Evolutionary conservation across 768 basidiomycete species (phyloP).

Genomic region (Suillus paluster): DNA sequence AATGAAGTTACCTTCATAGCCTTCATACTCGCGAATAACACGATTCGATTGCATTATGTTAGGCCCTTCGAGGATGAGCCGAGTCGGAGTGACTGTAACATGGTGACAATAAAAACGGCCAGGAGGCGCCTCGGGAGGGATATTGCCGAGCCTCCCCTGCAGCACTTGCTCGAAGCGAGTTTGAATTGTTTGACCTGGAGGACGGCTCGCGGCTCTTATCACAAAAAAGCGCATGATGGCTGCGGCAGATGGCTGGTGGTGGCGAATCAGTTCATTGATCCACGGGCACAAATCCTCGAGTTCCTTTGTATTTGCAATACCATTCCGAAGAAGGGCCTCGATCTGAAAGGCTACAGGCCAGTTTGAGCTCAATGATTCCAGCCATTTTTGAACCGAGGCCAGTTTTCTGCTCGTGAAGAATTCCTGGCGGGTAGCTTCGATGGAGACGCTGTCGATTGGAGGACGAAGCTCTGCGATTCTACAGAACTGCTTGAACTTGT

Average conservation of each 20-base stretch:
- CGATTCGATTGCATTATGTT: constrained; percentile 78
- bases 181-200: constrained; percentile 45
- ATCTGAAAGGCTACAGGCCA: constrained; percentile 82
- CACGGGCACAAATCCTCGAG: constrained; percentile 48
- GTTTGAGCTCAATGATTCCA: constrained; percentile 45
- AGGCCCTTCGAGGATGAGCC: constrained; percentile 77
- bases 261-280: constrained; percentile 46
- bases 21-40: constrained; percentile 69
- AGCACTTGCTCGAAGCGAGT: constrained; percentile 51
- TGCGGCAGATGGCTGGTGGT: constrained; percentile 41
- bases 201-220: constrained; percentile 49
- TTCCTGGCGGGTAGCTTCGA: constrained; percentile 52
- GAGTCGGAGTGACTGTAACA: constrained; percentile 77
- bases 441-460: constrained; percentile 37
- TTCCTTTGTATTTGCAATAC: constrained; percentile 63
- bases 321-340: constrained; percentile 68
- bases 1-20: constrained; percentile 69
- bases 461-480: constrained; percentile 48
- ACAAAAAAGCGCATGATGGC: constrained; percentile 60
- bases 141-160: constrained; percentile 18
- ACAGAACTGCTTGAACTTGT: constrained; percentile 60
- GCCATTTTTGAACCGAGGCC: constrained; percentile 45
- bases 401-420: constrained; percentile 59
- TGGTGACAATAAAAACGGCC: constrained; percentile 71
- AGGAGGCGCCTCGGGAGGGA: constrained; percentile 28